These are phyloP conservation scores for Cyclocybe cylindracea DNA, from an alignment of 768 basidiomycete genomes.

Conservation along the genomic window DNA sequence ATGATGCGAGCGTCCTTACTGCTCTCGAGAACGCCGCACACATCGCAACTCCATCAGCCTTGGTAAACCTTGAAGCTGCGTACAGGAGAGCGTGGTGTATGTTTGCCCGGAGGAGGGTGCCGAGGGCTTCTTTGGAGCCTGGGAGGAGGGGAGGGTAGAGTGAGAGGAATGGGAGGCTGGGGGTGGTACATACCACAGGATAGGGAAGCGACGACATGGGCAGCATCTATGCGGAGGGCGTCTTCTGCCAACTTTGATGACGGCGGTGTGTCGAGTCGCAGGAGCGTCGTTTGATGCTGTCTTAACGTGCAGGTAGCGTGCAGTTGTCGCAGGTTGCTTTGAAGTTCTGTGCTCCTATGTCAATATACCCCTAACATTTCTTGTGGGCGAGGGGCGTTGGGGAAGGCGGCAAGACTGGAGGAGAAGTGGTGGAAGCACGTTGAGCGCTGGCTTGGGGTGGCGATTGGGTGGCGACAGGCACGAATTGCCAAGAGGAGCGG, in stretches of 20 bases:
- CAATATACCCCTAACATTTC: too few species aligned
- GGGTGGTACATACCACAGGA: constrained; percentile 51
- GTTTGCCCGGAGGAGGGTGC: constrained; percentile 54
- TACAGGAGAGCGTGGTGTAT: constrained; percentile 63
- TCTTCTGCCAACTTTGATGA: constrained; percentile 36
- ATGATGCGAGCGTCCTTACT: constrained; percentile 56
- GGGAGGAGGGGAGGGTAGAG: not conserved
- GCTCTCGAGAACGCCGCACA: constrained; percentile 65
- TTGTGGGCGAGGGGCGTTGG: too few species aligned
- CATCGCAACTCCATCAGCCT: constrained; percentile 38
- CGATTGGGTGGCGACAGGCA: too few species aligned
- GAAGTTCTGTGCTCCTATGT: too few species aligned
- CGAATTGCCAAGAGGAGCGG: too few species aligned
- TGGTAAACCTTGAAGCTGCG: constrained; percentile 52
- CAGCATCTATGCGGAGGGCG: constrained; percentile 68
- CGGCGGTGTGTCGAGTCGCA: not conserved
- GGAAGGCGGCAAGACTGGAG: too few species aligned
- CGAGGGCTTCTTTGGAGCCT: constrained; percentile 68
- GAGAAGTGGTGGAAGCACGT: too few species aligned
- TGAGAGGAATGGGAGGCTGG: not conserved
- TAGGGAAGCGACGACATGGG: constrained; percentile 73
- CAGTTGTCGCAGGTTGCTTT: too few species aligned
- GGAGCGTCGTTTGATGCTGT: too few species aligned
- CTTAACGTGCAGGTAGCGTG: too few species aligned
- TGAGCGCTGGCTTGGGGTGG: too few species aligned